phyloP scores from a whole-genome alignment of 805 yeast species.

The Saccharomyces paradoxus region DNA sequence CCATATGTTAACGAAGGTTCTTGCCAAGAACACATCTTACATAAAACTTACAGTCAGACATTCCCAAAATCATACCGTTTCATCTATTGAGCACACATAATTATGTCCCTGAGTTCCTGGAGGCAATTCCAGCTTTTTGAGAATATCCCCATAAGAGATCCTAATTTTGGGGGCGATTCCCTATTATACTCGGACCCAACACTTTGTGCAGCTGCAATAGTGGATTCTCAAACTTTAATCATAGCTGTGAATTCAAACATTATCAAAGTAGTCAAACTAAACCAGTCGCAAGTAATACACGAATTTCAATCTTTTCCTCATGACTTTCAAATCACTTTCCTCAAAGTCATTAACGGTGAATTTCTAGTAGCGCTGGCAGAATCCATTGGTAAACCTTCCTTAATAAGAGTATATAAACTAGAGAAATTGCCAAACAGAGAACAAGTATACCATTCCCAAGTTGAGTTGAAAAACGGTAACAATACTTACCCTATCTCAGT shows the following conservation, averaged over 20 bases:
- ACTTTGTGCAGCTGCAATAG: conserved; percentile 54
- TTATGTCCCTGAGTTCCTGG: conserved; percentile 39
- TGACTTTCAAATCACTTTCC: conserved; percentile 55
- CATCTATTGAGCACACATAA: not conserved
- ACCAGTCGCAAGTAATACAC: conserved; percentile 37
- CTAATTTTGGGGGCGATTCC: conserved; percentile 50
- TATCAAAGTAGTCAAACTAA: conserved; percentile 48
- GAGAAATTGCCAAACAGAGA: conserved; percentile 35
- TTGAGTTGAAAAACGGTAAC: conserved; percentile 57
- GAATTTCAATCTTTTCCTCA: conserved; percentile 57
- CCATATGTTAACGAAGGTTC: not conserved
- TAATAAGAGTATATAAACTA: conserved; percentile 68
- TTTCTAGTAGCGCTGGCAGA: conserved; percentile 68
- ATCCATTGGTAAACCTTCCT: conserved; percentile 58
- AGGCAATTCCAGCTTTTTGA: conserved; percentile 85
- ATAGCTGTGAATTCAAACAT: conserved; percentile 47
- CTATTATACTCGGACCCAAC: conserved; percentile 76
- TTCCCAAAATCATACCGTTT: not conserved
- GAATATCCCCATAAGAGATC: conserved; percentile 75
- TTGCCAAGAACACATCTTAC: not conserved
- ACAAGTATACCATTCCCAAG: conserved; percentile 49
- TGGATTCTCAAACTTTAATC: conserved; percentile 43
- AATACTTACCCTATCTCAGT: conserved; percentile 63
- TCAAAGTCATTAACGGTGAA: conserved; percentile 38
- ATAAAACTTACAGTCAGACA: not conserved